Conservation (phyloP, 805 yeast species). For the Aciculoconidium aculeatum region DNA sequence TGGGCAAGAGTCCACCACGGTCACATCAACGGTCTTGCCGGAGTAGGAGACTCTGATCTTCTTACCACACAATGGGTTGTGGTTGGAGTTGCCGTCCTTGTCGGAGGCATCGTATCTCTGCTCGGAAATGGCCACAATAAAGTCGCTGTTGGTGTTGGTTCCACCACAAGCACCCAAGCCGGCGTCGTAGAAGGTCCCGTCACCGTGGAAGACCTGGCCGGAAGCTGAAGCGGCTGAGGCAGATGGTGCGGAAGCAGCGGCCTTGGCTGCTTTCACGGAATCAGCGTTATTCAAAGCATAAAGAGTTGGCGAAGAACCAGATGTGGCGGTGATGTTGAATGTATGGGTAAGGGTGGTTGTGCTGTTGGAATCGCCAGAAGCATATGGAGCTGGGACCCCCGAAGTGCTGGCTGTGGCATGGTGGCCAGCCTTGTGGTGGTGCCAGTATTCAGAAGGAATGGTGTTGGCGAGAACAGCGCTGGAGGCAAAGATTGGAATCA, state of each 20-base stretch:
- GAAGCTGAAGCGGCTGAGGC: conserved; percentile 10
- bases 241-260: conserved; percentile 14
- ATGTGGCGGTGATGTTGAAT: conserved; percentile 1
- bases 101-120: conserved; percentile 29
- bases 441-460: too few relatives aligned
- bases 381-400: too few relatives aligned
- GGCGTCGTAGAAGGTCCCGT: conserved; percentile 43
- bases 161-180: conserved; percentile 51
- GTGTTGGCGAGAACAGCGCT: too few relatives aligned
- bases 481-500: too few relatives aligned
- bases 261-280: not conserved
- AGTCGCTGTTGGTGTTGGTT: conserved; percentile 37
- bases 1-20: conserved; percentile 51
- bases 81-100: conserved; percentile 30
- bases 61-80: conserved; percentile 46
- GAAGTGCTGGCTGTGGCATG: too few relatives aligned
- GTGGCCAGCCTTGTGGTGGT: too few relatives aligned
- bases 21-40: conserved; percentile 48
- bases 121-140: conserved; percentile 45
- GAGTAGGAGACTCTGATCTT: conserved; percentile 38
- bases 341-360: conserved; percentile 1
- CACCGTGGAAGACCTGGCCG: conserved; percentile 24
- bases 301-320: too few relatives aligned
- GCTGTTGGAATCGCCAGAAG: conserved; percentile 1
- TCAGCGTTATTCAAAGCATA: not conserved